Evolutionary conservation across 2,329 filamentous ascomycete species (phyloP).

Genomic region (Epichloe hybrida): DNA sequence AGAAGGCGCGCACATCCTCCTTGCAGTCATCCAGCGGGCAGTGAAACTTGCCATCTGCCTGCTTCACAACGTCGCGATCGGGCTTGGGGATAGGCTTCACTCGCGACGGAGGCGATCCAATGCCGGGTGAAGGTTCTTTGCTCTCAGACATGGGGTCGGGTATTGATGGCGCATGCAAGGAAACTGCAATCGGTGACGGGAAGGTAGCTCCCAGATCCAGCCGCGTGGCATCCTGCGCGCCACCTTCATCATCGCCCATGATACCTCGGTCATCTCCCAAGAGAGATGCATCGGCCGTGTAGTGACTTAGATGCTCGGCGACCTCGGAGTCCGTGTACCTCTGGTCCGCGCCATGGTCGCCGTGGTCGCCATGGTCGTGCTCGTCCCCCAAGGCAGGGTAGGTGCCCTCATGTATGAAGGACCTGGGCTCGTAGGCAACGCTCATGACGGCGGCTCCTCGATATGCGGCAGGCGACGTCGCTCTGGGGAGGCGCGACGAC

Average conservation of each 20-base stretch:
- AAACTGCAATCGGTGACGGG: slow-evolving; percentile 21
- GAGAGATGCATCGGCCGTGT: slow-evolving; percentile 23
- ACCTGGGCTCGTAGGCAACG: slow-evolving; percentile 37
- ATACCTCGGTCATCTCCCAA: slow-evolving; percentile 15
- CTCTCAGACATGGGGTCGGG: slow-evolving; percentile 20
- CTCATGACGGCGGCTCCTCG: slow-evolving; percentile 26
- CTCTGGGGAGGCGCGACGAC: slow-evolving; percentile 5
- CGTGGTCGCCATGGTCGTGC: slow-evolving; percentile 20
- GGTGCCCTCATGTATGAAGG: slow-evolving; percentile 33
- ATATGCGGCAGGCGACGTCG: slow-evolving; percentile 9
- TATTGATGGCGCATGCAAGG: slow-evolving; percentile 18
- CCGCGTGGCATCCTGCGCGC: slow-evolving; percentile 23
- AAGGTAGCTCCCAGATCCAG: slow-evolving; percentile 25
- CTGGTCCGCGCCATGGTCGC: slow-evolving; percentile 27
- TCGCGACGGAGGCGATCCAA: slow-evolving; percentile 24
- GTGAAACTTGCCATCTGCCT: slow-evolving; percentile 57
- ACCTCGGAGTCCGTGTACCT: slow-evolving; percentile 30
- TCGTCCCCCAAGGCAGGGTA: slow-evolving; percentile 34
- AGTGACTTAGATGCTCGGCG: slow-evolving; percentile 29
- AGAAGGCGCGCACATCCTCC: slow-evolving; percentile 52
- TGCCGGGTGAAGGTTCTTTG: slow-evolving; percentile 21
- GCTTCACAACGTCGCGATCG: slow-evolving; percentile 43
- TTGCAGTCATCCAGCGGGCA: slow-evolving; percentile 61
- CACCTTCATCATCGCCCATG: slow-evolving; percentile 24
- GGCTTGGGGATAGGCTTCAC: slow-evolving; percentile 45